A percentile compares a stretch with the other conserved stretches of the same genome.
phyloP scores from a whole-genome alignment of 148 eudicot genomes.

The Heliamphora exappendiculata region DNA sequence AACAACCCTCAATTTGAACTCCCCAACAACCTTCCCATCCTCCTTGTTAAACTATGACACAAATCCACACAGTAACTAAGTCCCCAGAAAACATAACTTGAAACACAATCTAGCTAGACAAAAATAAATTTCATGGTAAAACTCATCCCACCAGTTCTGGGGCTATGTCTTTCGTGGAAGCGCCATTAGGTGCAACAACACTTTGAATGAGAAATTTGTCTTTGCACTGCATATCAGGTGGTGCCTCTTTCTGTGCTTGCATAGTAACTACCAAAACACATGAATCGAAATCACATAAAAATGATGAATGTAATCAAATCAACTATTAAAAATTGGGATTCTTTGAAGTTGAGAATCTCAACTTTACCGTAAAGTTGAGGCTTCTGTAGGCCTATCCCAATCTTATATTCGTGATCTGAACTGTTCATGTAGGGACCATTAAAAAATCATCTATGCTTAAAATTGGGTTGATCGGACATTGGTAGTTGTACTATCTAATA shows the following conservation, averaged over 20 bases:
- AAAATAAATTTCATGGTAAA: background rate
- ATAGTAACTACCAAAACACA: constrained; percentile 51
- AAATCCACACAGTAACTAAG: constrained; percentile 15
- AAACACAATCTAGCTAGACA: background rate
- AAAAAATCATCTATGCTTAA: too few relatives aligned
- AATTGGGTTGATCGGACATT: too few relatives aligned
- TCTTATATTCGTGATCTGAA: too few relatives aligned
- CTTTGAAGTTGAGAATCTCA: too few relatives aligned
- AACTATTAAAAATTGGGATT: background rate
- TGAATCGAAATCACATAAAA: constrained; percentile 5
- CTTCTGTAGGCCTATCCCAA: too few relatives aligned
- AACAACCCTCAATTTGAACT: constrained; percentile 69
- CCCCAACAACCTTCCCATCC: constrained; percentile 60
- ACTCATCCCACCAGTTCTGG: constrained; percentile 52
- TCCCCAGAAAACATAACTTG: background rate
- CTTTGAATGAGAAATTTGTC: constrained; percentile 88
- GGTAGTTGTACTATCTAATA: too few relatives aligned
- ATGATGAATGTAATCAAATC: background rate
- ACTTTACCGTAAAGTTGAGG: too few relatives aligned
- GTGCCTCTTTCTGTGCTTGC: constrained; percentile 85
- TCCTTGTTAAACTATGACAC: constrained; percentile 60
- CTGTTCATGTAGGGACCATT: too few relatives aligned
- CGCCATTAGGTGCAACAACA: constrained; percentile 50
- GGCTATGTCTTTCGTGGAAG: constrained; percentile 50
- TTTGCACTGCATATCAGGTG: constrained; percentile 80